Evolutionary conservation across 495 filamentous ascomycete genomes (phyloP), one percentile per base, ranked within the genome.

Genomic region (Patellaria atrata): DNA sequence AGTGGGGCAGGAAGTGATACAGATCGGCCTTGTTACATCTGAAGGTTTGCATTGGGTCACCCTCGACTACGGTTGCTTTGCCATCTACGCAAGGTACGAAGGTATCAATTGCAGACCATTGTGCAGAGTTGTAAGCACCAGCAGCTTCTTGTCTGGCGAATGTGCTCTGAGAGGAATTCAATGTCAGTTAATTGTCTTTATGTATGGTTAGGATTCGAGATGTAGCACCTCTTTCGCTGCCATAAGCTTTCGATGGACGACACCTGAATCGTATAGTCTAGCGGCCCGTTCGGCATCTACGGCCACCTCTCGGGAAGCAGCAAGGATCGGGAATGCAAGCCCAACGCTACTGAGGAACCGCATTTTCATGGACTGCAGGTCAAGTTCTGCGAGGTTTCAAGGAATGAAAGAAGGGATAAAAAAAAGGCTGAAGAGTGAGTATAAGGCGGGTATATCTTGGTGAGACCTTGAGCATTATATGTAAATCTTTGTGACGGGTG

Each of bases 1-100:
- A 55, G 47, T 73, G 70, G 20, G 48, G 53, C 21, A 59, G 41
- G 47, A 75, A 75, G 45, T 68, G 61, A 47, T 64, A 65, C 27
- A 71, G 54, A 45, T 75, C 68, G 19, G 72, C 48, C 45, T 65
- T 64, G 30, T 51, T 63, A 54, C 69, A 73, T 27, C 55, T 50
- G 56, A 69, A 72, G 4, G 55, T 59, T 47, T 65, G 57, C 28
- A 54, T 54, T 17, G 58, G 45, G 53, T 68, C 54, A 21, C 58
- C 57, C n/a, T 46, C 40, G 16, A 56, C 19, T 6, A 15, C 45
- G 14, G n/a, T 37, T 0, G 64, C 67, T 10, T 60, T 37, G 3
- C 68, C 68, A 39, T 73, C 53, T 6, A 38, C 46, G 48, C 68
- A 72, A n/a, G 43, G 30, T 2, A 33, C 25, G n/a, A 43, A 35